phyloP scores from a whole-genome alignment of 257 asterid species.

The Salvia splendens region DNA sequence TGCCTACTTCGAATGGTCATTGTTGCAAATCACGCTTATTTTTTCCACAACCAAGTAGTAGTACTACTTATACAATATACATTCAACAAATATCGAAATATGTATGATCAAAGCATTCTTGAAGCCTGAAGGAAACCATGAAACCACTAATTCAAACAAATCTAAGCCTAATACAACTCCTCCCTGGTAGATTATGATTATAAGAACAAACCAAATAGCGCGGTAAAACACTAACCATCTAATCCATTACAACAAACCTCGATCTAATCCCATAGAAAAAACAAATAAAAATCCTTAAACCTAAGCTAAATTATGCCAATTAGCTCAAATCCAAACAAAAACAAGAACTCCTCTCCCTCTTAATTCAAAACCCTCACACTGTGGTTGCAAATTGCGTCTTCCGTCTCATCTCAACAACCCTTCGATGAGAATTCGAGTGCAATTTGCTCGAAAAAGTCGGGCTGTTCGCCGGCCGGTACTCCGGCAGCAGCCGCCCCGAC shows the following conservation, averaged over 20 bases:
- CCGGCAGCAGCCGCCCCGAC: constrained; percentile 85
- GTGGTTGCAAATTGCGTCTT: constrained; percentile 46
- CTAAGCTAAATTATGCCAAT: constrained; percentile 38
- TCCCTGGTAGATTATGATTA: constrained; percentile 42
- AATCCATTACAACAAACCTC: constrained; percentile 40
- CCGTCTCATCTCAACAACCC: constrained; percentile 82
- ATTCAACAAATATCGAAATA: no score
- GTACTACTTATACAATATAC: no score
- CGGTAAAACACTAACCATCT: constrained; percentile 31
- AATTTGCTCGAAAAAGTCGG: constrained; percentile 58
- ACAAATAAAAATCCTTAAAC: constrained; percentile 36
- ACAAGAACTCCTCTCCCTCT: constrained; percentile 40
- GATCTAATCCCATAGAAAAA: constrained; percentile 27
- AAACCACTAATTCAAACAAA: background rate
- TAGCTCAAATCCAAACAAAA: background rate
- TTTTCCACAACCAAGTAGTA: no score
- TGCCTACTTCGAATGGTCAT: no score
- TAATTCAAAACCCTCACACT: constrained; percentile 47
- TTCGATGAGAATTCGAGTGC: constrained; percentile 87
- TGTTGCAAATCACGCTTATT: no score
- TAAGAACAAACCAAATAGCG: constrained; percentile 18
- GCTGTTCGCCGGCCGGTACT: constrained; percentile 82
- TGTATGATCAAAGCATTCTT: background rate
- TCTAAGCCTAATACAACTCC: constrained; percentile 37
- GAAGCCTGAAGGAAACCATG: no score